Evolutionary conservation across 2,329 filamentous ascomycete species (phyloP).

Genomic region (Aspergillus bombycis): DNA sequence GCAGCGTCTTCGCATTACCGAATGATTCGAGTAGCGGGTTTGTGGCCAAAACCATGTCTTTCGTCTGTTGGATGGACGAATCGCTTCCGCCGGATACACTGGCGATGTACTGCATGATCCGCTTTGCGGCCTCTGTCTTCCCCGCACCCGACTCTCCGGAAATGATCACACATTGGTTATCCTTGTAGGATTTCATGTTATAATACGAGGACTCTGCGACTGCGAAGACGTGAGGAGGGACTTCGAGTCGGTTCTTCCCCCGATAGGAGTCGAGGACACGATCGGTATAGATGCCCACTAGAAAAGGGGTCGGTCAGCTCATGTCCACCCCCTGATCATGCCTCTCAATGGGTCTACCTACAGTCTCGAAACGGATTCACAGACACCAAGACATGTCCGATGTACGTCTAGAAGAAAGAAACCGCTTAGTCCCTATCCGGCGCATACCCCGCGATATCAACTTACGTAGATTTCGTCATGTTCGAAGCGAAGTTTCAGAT

Average conservation of each 20-base stretch:
- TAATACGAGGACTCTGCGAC: conserved; percentile 97
- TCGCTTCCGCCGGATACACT: conserved; percentile 86
- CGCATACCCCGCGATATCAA: conserved; percentile 20
- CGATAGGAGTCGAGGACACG: conserved; percentile 89
- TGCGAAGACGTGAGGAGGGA: conserved; percentile 93
- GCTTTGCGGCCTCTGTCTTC: conserved; percentile 97
- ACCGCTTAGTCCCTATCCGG: conserved; percentile 17
- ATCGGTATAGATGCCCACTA: conserved; percentile 95
- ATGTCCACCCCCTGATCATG: background rate
- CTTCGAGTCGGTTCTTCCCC: conserved; percentile 94
- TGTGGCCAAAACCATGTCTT: conserved; percentile 98
- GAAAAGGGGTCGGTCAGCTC: conserved; percentile 32
- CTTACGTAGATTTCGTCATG: conserved; percentile 91
- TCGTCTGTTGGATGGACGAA: conserved; percentile 91
- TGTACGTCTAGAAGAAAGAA: conserved; percentile 71
- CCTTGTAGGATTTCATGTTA: conserved; percentile 99
- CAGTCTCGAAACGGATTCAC: conserved; percentile 96
- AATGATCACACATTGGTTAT: conserved; percentile 99
- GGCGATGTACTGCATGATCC: conserved; percentile 99
- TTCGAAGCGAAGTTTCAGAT: conserved; percentile 96
- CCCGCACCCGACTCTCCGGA: conserved; percentile 97
- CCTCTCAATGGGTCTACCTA: conserved; percentile 44
- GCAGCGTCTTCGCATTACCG: conserved; percentile 94
- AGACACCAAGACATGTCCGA: conserved; percentile 97
- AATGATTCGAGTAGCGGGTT: conserved; percentile 97